A percentile compares a stretch with the other conserved stretches of the same genome.
Evolutionary conservation across 2,329 filamentous ascomycete species (phyloP).

Genomic region (Penicillium decumbens): DNA sequence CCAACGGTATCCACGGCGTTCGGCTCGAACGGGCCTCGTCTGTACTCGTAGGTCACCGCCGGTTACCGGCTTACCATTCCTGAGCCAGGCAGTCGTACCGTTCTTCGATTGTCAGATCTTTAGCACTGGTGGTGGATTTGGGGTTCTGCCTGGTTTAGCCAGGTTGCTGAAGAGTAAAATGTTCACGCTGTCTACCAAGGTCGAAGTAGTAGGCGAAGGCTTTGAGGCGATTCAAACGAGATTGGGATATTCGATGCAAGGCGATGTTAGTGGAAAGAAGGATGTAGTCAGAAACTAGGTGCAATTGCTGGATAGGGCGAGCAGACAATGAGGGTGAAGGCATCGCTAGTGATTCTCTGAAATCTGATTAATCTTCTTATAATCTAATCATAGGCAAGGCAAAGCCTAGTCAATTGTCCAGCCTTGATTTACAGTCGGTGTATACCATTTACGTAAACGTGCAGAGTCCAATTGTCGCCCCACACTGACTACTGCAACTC

Average conservation of each 20-base stretch:
- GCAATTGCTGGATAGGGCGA: not conserved
- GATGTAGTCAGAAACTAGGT: not conserved
- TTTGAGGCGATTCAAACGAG: not conserved
- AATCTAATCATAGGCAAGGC: not conserved
- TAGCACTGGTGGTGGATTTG: not conserved
- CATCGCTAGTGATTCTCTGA: not conserved
- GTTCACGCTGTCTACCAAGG: not conserved
- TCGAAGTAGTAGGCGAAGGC: not conserved
- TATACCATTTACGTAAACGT: not conserved
- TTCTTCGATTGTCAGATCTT: not conserved
- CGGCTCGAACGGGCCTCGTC: not conserved
- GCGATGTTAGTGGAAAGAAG: conserved; percentile 21
- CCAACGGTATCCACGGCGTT: not conserved
- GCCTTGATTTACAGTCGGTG: not conserved
- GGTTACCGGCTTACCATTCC: not conserved
- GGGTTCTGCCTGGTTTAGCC: not conserved
- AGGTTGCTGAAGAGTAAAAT: not conserved
- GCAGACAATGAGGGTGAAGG: not conserved
- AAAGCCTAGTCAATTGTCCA: not conserved
- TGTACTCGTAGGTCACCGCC: conserved; percentile 3
- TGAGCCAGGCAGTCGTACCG: not conserved
- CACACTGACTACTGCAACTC: not conserved
- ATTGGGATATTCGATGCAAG: not conserved
- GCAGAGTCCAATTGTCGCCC: not conserved
- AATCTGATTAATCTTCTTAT: not conserved